Base-by-base conservation (phyloP, 2,329 filamentous ascomycete genomes). In the Mollisiaceae sp. region DNA sequence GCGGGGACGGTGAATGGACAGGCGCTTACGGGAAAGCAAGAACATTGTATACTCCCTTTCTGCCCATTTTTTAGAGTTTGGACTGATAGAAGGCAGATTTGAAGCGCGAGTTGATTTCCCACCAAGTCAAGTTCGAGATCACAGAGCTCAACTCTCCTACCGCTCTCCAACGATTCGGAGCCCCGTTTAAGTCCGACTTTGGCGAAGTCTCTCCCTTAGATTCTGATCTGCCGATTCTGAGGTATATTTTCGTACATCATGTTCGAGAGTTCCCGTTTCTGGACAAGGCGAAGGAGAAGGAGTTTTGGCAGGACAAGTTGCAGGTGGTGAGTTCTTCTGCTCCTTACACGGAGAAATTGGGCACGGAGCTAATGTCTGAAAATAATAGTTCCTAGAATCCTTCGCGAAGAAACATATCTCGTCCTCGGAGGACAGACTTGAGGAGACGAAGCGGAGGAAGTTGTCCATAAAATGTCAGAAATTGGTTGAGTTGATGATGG, bases 281-380 rank as follows among this genome's bases (percentile, higher is more conserved):
- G 69, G 93, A 99, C 79, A 93, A 97, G 83, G 95, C 95, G 24
- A 91, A 88, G 75, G 95, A 99, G 85, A 97, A 98, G 85, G 95
- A 99, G 80, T 99, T 99, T 75, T 99, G 95, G 95, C 95, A 99
- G 81, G 93, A 98, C 77, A 98, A 97, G 78, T 82, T 99, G 67
- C 95, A 99, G 82, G 87, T 94, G 76, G 92, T 97, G 80, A 72
- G 91, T 89, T 63, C 55, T 43, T 12, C 32, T 20, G 47, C n/a
- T 24, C 14, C 4, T 3, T 12, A 4, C n/a, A 27, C 24, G 8
- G 35, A 45, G 11, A 12, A 24, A 24, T 45, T n/a, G 55, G 15
- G 20, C 20, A 27, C 27, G 27, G 20, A 35, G 36, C 45, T 36
- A 47, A 63, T 57, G 20, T 15, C 36, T 4, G 47, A 18, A 47